Conservation (phyloP, 768 basidiomycete genomes). For the Xerocomellus intermedius region DNA sequence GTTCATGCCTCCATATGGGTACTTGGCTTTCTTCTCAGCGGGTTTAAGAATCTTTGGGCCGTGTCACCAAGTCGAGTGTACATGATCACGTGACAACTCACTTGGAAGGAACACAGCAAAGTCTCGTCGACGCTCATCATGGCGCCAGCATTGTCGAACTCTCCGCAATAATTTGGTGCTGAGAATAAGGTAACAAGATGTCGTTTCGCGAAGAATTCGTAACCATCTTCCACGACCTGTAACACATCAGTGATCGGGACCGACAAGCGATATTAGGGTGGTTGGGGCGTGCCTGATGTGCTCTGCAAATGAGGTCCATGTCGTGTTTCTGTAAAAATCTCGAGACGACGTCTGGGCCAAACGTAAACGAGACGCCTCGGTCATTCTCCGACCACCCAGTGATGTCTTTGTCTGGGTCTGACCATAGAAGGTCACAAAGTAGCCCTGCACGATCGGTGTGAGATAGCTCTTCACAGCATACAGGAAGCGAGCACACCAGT, state of each 20-base stretch:
- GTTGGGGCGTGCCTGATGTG: conserved; percentile 77
- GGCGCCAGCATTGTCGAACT: conserved; percentile 98
- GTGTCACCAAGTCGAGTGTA: not conserved
- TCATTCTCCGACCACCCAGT: conserved; percentile 99
- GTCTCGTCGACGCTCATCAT: conserved; percentile 99
- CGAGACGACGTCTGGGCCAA: conserved; percentile 96
- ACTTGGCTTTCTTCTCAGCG: conserved; percentile 97
- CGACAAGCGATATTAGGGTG: not conserved
- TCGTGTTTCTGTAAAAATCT: conserved; percentile 99
- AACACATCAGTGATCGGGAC: conserved; percentile 1
- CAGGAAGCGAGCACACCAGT: conserved; percentile 59
- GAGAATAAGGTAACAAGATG: conserved; percentile 97
- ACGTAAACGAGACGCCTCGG: conserved; percentile 97
- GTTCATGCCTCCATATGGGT: conserved; percentile 84
- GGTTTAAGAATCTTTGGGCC: conserved; percentile 87
- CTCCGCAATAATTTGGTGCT: conserved; percentile 92
- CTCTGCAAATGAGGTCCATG: conserved; percentile 98
- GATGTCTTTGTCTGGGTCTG: conserved; percentile 99
- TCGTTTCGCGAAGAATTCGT: conserved; percentile 98
- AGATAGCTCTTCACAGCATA: not conserved
- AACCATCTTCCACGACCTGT: conserved; percentile 97
- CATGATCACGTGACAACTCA: conserved; percentile 35
- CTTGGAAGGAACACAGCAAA: conserved; percentile 96
- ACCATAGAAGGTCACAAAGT: conserved; percentile 96
- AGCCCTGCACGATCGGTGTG: conserved; percentile 52